These are phyloP conservation scores for Prunus kanzakura DNA, from an alignment of 306 rosid species.

Conservation along the genomic window DNA sequence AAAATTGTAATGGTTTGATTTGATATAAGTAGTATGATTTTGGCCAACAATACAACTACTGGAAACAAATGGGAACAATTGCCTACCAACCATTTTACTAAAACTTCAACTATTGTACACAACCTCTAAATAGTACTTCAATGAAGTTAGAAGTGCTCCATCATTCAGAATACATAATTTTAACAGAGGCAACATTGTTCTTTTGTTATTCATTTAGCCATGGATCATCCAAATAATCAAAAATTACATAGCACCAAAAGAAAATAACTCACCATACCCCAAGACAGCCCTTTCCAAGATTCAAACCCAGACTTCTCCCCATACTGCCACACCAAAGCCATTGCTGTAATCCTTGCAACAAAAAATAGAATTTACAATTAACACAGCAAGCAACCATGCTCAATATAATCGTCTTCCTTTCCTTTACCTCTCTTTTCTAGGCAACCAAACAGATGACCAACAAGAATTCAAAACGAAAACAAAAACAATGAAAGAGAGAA, in stretches of 20 bases:
- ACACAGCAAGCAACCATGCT: neutral
- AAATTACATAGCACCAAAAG: neutral
- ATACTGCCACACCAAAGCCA: slow-evolving; percentile 95
- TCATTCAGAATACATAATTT: neutral
- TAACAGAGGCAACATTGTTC: neutral
- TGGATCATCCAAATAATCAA: neutral
- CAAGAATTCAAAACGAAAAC: neutral
- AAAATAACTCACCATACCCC: slow-evolving; percentile 78
- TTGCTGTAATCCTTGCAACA: slow-evolving; percentile 70
- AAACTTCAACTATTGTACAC: neutral
- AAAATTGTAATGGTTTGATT: neutral
- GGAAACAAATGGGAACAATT: neutral
- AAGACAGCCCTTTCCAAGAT: slow-evolving; percentile 93
- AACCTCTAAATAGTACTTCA: neutral
- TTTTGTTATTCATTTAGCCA: neutral
- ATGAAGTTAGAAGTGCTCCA: neutral
- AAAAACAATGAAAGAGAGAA: neutral
- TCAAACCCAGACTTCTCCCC: slow-evolving; percentile 72
- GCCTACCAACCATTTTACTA: neutral
- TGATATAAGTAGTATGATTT: neutral
- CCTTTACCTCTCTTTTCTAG: neutral
- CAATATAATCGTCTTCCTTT: neutral
- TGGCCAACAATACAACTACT: neutral
- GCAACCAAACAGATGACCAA: neutral
- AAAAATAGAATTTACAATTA: neutral